phyloP scores from a whole-genome alignment of 441 rosid species.

The Metrosideros polymorpha region DNA sequence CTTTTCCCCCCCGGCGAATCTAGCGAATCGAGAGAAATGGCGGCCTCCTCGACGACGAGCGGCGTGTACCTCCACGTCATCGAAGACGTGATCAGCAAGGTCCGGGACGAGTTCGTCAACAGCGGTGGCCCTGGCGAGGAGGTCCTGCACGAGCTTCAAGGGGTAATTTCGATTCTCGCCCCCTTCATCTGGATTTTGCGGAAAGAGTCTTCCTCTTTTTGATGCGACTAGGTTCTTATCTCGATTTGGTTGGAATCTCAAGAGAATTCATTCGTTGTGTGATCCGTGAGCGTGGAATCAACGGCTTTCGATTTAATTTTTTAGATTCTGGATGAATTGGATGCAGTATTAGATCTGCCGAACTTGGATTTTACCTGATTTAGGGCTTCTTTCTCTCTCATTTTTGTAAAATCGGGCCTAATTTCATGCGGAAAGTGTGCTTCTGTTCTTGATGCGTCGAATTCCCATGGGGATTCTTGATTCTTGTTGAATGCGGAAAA shows the following conservation, averaged over 20 bases:
- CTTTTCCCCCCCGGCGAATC: neutral
- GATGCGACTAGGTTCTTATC: neutral
- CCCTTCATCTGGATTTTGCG: neutral
- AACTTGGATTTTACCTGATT: neutral
- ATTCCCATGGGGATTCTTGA: neutral
- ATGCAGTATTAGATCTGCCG: neutral
- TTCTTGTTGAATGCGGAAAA: neutral
- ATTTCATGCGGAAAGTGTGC: neutral
- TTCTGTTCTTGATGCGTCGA: neutral
- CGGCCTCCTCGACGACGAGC: constrained; percentile 51
- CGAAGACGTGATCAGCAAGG: constrained; percentile 86
- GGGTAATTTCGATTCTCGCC: constrained; percentile 31
- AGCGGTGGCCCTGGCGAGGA: constrained; percentile 84
- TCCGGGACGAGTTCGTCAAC: constrained; percentile 80
- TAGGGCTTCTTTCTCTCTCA: neutral
- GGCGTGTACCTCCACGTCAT: constrained; percentile 77
- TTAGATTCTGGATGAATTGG: neutral
- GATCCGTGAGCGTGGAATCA: neutral
- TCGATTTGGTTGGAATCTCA: neutral
- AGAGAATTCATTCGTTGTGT: neutral
- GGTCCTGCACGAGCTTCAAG: constrained; percentile 89
- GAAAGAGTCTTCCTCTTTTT: neutral
- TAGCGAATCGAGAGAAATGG: constrained; percentile 21
- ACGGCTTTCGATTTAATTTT: neutral
- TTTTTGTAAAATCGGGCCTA: neutral